Percentiles rank a stretch among this genome's conserved stretches.
These are phyloP conservation scores for Tanozyma kutaoensis DNA, from an alignment of 805 yeast genomes.

Conservation along the genomic window DNA sequence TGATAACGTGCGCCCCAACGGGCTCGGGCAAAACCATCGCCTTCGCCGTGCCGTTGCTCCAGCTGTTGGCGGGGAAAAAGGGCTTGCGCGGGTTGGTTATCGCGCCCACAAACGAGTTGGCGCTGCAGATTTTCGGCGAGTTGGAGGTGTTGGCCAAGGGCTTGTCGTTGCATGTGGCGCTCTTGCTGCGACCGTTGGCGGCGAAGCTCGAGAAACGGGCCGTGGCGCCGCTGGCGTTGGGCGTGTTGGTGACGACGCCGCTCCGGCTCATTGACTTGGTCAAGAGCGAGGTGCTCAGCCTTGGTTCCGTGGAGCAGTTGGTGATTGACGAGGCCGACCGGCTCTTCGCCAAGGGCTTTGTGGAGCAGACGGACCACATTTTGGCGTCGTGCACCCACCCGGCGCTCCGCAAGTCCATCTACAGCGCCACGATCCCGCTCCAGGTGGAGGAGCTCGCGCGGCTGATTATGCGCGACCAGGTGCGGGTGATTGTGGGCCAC, in stretches of 20 bases:
- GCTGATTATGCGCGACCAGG: slow-evolving; percentile 72
- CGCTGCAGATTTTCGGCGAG: slow-evolving; percentile 70
- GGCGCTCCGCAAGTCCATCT: slow-evolving; percentile 59
- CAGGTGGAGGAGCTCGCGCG: slow-evolving; percentile 82
- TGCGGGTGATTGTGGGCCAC: slow-evolving; percentile 81
- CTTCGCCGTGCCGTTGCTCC: slow-evolving; percentile 72
- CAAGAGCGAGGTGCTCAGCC: slow-evolving; percentile 43
- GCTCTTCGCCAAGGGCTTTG: slow-evolving; percentile 73
- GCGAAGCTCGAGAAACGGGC: slow-evolving; percentile 51
- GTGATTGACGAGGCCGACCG: slow-evolving; percentile 95
- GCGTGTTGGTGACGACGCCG: slow-evolving; percentile 80
- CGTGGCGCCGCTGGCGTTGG: slow-evolving; percentile 51
- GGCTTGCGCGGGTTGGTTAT: slow-evolving; percentile 68
- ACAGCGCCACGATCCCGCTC: slow-evolving; percentile 92
- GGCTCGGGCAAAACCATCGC: slow-evolving; percentile 97
- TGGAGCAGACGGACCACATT: slow-evolving; percentile 83
- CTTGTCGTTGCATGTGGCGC: slow-evolving; percentile 39
- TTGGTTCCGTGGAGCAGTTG: slow-evolving; percentile 56
- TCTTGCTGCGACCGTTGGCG: slow-evolving; percentile 61
- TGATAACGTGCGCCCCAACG: slow-evolving; percentile 93
- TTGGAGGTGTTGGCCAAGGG: slow-evolving; percentile 45
- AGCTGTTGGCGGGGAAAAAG: slow-evolving; percentile 18
- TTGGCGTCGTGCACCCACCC: slow-evolving; percentile 43
- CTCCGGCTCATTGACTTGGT: slow-evolving; percentile 73
- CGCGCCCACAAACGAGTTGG: slow-evolving; percentile 92